phyloP scores from a whole-genome alignment of 129 eudicot species.

The Flaveria brownii region DNA sequence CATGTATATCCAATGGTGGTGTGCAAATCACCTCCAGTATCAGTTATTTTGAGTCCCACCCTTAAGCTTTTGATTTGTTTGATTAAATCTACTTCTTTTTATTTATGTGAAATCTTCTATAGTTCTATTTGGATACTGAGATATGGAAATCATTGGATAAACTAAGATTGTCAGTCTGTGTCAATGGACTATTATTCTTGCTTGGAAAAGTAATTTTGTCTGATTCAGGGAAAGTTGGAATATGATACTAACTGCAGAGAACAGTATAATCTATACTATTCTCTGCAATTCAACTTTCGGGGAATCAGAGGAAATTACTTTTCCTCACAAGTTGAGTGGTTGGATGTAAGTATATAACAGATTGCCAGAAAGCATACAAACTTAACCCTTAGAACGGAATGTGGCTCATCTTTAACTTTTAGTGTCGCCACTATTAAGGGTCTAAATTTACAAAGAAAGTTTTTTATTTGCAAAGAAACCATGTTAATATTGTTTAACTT shows the following conservation, averaged over 20 bases:
- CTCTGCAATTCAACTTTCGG: neutral
- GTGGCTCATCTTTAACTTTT: too few species aligned
- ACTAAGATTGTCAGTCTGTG: slow-evolving; percentile 7
- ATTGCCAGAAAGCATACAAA: too few species aligned
- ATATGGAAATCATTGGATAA: slow-evolving; percentile 6
- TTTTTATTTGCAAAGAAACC: neutral
- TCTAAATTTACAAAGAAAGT: too few species aligned
- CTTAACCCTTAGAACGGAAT: too few species aligned
- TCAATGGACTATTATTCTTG: neutral
- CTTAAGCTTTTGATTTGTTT: neutral
- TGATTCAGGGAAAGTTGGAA: too few species aligned
- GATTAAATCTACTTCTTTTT: neutral
- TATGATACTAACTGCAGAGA: too few species aligned
- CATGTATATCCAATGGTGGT: slow-evolving; percentile 5
- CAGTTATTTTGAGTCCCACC: neutral
- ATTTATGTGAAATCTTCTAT: neutral
- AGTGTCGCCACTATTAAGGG: neutral
- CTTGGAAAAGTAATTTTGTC: too few species aligned
- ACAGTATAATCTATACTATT: too few species aligned
- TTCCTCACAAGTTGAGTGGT: neutral
- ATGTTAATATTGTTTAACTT: neutral
- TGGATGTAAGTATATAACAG: too few species aligned
- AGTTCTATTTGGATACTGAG: neutral
- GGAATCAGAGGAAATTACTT: neutral
- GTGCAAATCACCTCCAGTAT: neutral